Conservation (phyloP, 208 protist genomes). For the Herpetomonas samuelpessoai region DNA sequence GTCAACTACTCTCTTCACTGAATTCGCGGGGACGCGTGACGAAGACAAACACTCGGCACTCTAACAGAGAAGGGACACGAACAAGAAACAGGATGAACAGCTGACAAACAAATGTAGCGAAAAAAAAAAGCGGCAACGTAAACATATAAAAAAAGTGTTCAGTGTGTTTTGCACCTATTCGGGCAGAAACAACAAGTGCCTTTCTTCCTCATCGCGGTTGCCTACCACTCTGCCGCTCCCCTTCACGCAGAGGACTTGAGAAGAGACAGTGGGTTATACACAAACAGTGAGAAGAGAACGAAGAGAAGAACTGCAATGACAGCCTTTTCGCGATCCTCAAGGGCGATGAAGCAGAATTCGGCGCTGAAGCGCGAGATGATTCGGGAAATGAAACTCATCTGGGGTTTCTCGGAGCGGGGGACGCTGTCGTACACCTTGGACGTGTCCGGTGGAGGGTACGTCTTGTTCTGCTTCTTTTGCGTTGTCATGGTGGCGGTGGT, state of each 20-base stretch:
- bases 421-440: conserved; percentile 76
- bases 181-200: conserved; percentile 15
- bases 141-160: conserved; percentile 2
- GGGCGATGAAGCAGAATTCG: conserved; percentile 45
- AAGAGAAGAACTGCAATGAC: conserved; percentile 23
- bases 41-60: too few relatives aligned
- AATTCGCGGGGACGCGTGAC: too few relatives aligned
- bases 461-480: conserved; percentile 28
- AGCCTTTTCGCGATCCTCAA: conserved; percentile 56
- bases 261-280: conserved; percentile 9
- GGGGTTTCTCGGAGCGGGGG: conserved; percentile 25
- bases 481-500: conserved; percentile 9
- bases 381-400: conserved; percentile 23
- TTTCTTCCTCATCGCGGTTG: too few relatives aligned
- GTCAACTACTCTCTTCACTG: too few relatives aligned
- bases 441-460: conserved; percentile 62
- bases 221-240: too few relatives aligned
- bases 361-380: conserved; percentile 32
- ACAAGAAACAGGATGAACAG: background rate
- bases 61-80: background rate
- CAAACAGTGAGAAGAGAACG: conserved; percentile 9
- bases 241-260: conserved; percentile 4
- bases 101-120: conserved; percentile 8
- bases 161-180: background rate
- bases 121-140: conserved; percentile 23